phyloP scores from a whole-genome alignment of 1,284 basidiomycete species.

The Sparassis latifolia region DNA sequence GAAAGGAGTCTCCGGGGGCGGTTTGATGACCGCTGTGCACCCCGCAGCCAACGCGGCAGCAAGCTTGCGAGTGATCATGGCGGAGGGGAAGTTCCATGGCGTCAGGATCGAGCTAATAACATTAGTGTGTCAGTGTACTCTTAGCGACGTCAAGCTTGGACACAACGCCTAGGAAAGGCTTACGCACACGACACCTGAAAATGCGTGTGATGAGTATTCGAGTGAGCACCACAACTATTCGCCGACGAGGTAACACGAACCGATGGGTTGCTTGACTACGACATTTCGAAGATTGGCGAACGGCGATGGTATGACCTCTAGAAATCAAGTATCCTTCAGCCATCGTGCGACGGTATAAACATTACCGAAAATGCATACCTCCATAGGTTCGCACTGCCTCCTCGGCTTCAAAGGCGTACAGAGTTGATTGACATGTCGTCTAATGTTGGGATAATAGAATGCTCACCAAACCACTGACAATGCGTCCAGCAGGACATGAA shows the following conservation, averaged over 20 bases:
- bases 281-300: slow-evolving; percentile 74
- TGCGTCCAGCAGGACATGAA: background rate
- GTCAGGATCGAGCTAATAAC: slow-evolving; percentile 65
- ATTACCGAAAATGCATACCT: slow-evolving; percentile 34
- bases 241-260: slow-evolving; percentile 33
- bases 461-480: slow-evolving; percentile 70
- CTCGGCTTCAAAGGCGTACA: slow-evolving; percentile 48
- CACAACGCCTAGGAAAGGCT: too few species aligned
- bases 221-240: background rate
- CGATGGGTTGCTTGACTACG: slow-evolving; percentile 93
- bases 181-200: slow-evolving; percentile 52
- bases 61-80: slow-evolving; percentile 89
- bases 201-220: background rate
- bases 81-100: slow-evolving; percentile 92
- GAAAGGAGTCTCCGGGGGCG: slow-evolving; percentile 93
- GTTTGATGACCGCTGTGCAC: slow-evolving; percentile 94
- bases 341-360: background rate
- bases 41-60: slow-evolving; percentile 91
- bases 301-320: slow-evolving; percentile 81
- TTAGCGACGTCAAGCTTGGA: too few species aligned
- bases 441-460: background rate
- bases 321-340: background rate
- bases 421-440: too few species aligned
- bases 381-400: slow-evolving; percentile 85
- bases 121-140: background rate